A percentile compares a stretch with the other conserved stretches of the same genome.
phyloP scores from a whole-genome alignment of 768 basidiomycete species.

The Hygrocybe coccinea region DNA sequence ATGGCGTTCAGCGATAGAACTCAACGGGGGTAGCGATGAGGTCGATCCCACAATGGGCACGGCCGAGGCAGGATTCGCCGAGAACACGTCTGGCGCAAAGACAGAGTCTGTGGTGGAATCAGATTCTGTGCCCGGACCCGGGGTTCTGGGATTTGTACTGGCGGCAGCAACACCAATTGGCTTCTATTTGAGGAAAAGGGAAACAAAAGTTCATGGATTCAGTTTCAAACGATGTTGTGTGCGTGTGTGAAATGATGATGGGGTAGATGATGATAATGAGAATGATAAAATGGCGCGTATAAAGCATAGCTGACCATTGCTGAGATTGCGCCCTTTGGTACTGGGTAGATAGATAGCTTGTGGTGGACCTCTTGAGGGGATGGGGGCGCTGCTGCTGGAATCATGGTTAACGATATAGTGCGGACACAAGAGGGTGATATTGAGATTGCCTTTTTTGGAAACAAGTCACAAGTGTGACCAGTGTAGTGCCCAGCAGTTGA shows the following conservation, averaged over 20 bases:
- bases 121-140: conserved; percentile 68
- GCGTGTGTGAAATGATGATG: background rate
- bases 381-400: conserved; percentile 56
- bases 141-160: conserved; percentile 19
- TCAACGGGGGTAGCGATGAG: conserved; percentile 50
- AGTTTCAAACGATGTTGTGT: background rate
- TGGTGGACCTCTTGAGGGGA: conserved; percentile 82
- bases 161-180: too few relatives aligned
- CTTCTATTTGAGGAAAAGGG: too few relatives aligned
- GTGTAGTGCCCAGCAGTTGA: background rate
- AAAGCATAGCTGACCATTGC: background rate
- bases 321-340: conserved; percentile 37
- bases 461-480: background rate
- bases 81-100: conserved; percentile 48
- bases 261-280: background rate
- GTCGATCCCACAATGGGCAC: conserved; percentile 12
- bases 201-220: too few relatives aligned
- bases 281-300: background rate
- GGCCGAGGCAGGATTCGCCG: conserved; percentile 30
- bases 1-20: conserved; percentile 73
- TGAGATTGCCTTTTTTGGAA: background rate
- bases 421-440: background rate
- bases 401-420: conserved; percentile 22
- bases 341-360: conserved; percentile 75
- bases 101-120: conserved; percentile 66